These are phyloP conservation scores for Stachybotrys elegans DNA, from an alignment of 2,329 filamentous ascomycete species.

Conservation along the genomic window DNA sequence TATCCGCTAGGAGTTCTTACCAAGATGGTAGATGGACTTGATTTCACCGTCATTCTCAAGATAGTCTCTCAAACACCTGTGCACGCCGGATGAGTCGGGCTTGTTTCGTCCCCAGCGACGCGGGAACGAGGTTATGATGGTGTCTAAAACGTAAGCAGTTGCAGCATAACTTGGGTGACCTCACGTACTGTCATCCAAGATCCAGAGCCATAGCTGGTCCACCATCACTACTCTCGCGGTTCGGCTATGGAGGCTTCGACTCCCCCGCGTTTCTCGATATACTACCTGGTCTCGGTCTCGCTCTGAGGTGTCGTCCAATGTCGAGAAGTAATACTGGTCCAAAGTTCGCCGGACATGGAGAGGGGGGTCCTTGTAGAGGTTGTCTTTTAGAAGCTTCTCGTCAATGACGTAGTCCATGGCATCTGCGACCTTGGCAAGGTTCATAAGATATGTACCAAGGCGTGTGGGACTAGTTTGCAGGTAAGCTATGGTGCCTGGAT, in stretches of 20 bases:
- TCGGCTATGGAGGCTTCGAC: background rate
- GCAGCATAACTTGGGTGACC: background rate
- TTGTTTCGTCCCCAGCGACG: slow-evolving; percentile 37
- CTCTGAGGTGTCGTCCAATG: slow-evolving; percentile 29
- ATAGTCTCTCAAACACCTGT: slow-evolving; percentile 30
- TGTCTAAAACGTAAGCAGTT: background rate
- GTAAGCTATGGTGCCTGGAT: too few species aligned
- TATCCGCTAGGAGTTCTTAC: background rate
- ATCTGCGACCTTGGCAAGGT: slow-evolving; percentile 27
- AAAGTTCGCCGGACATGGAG: slow-evolving; percentile 39
- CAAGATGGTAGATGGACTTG: slow-evolving; percentile 32
- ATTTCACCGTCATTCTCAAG: slow-evolving; percentile 23
- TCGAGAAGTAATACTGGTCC: slow-evolving; percentile 40
- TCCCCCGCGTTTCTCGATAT: slow-evolving; percentile 26
- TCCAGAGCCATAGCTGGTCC: slow-evolving; percentile 39
- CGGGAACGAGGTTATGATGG: slow-evolving; percentile 32
- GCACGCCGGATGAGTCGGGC: slow-evolving; percentile 30
- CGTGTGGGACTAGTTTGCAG: too few species aligned
- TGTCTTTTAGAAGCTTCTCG: slow-evolving; percentile 22
- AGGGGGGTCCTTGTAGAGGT: slow-evolving; percentile 26
- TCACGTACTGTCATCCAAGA: slow-evolving; percentile 24
- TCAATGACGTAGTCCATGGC: slow-evolving; percentile 30
- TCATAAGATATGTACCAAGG: slow-evolving; percentile 1
- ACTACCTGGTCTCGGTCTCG: slow-evolving; percentile 39
- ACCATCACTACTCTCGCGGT: slow-evolving; percentile 30